Conservation (phyloP, 805 yeast genomes). For the Wickerhamomyces xylosicus region DNA sequence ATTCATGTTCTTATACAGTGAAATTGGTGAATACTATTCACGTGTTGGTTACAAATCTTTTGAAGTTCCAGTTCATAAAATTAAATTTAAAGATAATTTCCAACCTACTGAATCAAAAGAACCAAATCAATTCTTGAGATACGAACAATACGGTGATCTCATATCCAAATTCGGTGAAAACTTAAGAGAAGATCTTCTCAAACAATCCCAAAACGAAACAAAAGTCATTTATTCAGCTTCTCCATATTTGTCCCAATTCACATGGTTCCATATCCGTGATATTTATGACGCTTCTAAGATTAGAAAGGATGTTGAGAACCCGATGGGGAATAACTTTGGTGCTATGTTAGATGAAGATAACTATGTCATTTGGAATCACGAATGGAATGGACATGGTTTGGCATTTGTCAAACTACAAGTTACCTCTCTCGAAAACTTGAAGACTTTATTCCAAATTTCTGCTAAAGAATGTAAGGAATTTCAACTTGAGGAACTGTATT, state of each 20-base stretch:
- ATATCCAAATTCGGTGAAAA: slow-evolving; percentile 1
- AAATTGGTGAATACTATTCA: slow-evolving; percentile 57
- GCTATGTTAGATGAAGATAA: slow-evolving; percentile 17
- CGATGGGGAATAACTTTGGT: slow-evolving; percentile 19
- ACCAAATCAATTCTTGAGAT: neutral
- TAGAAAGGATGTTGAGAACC: slow-evolving; percentile 5
- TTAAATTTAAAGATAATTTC: slow-evolving; percentile 8
- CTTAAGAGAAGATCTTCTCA: neutral
- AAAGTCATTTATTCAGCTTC: slow-evolving; percentile 20
- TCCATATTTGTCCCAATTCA: slow-evolving; percentile 27
- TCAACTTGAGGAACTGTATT: slow-evolving; percentile 15
- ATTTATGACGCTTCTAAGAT: slow-evolving; percentile 23
- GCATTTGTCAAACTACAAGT: slow-evolving; percentile 14
- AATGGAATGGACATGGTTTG: slow-evolving; percentile 25
- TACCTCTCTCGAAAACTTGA: slow-evolving; percentile 14
- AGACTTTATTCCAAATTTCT: slow-evolving; percentile 22
- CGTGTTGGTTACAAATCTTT: slow-evolving; percentile 46
- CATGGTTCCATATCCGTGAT: slow-evolving; percentile 35
- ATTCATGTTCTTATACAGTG: slow-evolving; percentile 53
- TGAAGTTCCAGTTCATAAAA: slow-evolving; percentile 27
- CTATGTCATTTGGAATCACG: slow-evolving; percentile 36
- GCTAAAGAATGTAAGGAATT: slow-evolving; percentile 23
- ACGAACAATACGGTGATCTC: slow-evolving; percentile 21
- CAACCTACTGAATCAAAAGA: too few relatives aligned
- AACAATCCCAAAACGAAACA: slow-evolving; percentile 1